These are phyloP conservation scores for Cladosporium sp. DNA, from an alignment of 2,329 filamentous ascomycete genomes.

Conservation along the genomic window DNA sequence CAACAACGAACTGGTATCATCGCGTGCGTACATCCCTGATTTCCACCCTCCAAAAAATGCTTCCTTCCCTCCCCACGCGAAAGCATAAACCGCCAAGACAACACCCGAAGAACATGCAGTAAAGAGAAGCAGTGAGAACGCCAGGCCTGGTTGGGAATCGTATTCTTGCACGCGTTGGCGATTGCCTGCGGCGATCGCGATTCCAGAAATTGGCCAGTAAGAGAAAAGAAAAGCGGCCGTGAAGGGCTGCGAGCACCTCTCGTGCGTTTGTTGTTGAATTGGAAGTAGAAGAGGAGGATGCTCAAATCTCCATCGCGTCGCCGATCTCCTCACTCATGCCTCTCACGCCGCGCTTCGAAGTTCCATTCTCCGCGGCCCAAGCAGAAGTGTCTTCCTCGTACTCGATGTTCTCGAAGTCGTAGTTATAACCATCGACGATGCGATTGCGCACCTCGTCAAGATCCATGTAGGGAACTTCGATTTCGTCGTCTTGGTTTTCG, in stretches of 20 bases:
- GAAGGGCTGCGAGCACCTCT: too few species aligned
- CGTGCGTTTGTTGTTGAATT: background rate
- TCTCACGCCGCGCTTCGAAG: conserved; percentile 16
- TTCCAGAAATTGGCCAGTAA: background rate
- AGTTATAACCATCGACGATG: conserved; percentile 29
- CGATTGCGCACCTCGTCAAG: conserved; percentile 32
- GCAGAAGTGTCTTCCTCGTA: conserved; percentile 9
- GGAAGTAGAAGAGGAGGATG: background rate
- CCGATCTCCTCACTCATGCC: conserved; percentile 30
- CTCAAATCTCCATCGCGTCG: conserved; percentile 30
- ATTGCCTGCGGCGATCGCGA: background rate
- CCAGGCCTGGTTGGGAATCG: too few species aligned
- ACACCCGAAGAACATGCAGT: too few species aligned
- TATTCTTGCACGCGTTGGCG: too few species aligned
- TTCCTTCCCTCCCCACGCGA: background rate
- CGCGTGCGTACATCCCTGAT: background rate
- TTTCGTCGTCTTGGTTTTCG: conserved; percentile 27
- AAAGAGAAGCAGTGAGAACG: too few species aligned
- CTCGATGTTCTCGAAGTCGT: conserved; percentile 15
- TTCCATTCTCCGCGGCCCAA: conserved; percentile 4
- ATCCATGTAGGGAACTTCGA: conserved; percentile 31
- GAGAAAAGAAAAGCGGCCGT: too few species aligned
- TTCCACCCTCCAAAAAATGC: background rate
- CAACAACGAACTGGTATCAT: background rate
- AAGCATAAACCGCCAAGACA: too few species aligned